phyloP scores from a whole-genome alignment of 1,284 basidiomycete genomes.

The Ceratobasidium sp. region DNA sequence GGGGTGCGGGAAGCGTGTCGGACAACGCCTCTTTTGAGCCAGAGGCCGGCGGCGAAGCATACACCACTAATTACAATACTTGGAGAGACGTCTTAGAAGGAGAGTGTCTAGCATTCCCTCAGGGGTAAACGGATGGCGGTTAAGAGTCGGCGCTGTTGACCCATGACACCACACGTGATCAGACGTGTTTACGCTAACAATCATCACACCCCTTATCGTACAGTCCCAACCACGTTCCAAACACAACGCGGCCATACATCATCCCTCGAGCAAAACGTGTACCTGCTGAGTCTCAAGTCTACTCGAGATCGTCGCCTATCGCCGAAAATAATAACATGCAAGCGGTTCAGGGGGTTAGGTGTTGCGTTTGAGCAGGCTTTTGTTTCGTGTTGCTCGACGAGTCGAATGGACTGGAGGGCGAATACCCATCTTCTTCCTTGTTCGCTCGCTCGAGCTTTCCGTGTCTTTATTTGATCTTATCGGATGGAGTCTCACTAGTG shows the following conservation, averaged over 20 bases:
- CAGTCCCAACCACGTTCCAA: neutral
- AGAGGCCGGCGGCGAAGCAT: neutral
- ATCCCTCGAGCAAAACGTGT: conserved; percentile 19
- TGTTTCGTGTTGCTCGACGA: neutral
- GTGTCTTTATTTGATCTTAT: conserved; percentile 11
- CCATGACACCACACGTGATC: neutral
- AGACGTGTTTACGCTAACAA: neutral
- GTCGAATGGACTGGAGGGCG: neutral
- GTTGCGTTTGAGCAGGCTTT: conserved; percentile 11
- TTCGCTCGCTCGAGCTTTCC: conserved; percentile 16
- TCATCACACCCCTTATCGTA: neutral
- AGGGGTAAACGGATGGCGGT: neutral
- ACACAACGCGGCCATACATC: conserved; percentile 8
- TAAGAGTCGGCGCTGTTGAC: neutral
- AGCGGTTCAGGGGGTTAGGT: conserved; percentile 8
- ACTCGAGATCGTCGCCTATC: conserved; percentile 16
- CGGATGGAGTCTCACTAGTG: conserved; percentile 12
- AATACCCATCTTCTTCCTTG: conserved; percentile 1
- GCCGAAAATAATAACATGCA: conserved; percentile 14
- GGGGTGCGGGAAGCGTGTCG: neutral
- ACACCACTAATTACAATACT: neutral
- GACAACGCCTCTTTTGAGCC: neutral
- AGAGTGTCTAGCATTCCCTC: neutral
- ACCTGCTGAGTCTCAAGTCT: conserved; percentile 20
- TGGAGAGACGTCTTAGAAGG: neutral